Conservation (phyloP, 306 rosid genomes). For the Glycyrrhiza uralensis region DNA sequence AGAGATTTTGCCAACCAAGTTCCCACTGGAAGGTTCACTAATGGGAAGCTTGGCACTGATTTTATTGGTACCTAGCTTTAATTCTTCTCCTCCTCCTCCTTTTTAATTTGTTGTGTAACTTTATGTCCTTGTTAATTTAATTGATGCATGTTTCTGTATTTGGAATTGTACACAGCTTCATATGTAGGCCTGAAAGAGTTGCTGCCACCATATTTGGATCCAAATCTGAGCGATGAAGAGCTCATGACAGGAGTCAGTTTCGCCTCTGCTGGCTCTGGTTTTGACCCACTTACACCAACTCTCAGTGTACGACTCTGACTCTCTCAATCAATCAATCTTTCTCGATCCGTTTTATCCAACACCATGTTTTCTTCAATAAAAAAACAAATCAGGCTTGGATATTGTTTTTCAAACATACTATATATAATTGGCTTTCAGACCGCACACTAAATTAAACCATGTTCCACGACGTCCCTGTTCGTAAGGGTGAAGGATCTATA, state of each 20-base stretch:
- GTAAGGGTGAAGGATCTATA: too few relatives aligned
- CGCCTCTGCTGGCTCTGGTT: conserved; percentile 79
- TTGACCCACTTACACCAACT: conserved; percentile 65
- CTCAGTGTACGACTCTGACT: conserved; percentile 33
- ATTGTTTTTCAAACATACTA: too few relatives aligned
- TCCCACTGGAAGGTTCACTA: conserved; percentile 72
- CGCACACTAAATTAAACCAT: too few relatives aligned
- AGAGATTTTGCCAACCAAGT: conserved; percentile 36
- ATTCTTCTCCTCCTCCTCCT: neutral
- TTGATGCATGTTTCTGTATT: neutral
- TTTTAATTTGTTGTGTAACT: neutral
- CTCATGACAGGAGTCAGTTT: conserved; percentile 68
- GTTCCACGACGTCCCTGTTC: too few relatives aligned
- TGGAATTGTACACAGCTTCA: conserved; percentile 42
- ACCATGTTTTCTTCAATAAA: too few relatives aligned
- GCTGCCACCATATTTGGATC: conserved; percentile 68
- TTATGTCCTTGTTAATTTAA: neutral
- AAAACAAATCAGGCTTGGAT: too few relatives aligned
- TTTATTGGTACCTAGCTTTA: conserved; percentile 39
- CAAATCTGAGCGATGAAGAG: conserved; percentile 44
- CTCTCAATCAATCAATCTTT: neutral
- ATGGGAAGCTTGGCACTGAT: conserved; percentile 69
- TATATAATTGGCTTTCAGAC: too few relatives aligned
- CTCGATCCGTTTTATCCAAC: too few relatives aligned
- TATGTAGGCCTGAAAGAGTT: conserved; percentile 55